Conservation (phyloP, 2,329 filamentous ascomycete species). For the Colletotrichum agaves region DNA sequence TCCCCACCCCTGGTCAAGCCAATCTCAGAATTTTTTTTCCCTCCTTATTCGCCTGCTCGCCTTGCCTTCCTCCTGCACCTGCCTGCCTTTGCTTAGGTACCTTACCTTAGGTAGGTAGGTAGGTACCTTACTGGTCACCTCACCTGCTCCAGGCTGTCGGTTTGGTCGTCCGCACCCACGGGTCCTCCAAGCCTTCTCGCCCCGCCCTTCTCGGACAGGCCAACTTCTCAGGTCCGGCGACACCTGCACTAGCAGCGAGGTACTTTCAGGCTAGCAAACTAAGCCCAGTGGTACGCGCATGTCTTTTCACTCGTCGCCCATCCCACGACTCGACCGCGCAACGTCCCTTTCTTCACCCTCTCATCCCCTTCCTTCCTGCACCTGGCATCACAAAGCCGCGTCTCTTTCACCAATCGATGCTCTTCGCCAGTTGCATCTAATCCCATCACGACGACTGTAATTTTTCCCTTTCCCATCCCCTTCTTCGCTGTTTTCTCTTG, state of each 20-base stretch:
- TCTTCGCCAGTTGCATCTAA: constrained; percentile 16
- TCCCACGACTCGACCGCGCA: constrained; percentile 1
- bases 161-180: background rate
- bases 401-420: constrained; percentile 18
- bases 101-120: background rate
- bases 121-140: constrained; percentile 1
- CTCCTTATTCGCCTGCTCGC: no score
- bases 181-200: background rate
- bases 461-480: constrained; percentile 37
- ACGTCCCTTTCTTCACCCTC: constrained; percentile 27
- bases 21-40: no score
- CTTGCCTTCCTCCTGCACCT: background rate
- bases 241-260: background rate
- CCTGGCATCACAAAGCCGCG: constrained; percentile 21
- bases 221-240: background rate
- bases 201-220: background rate
- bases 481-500: background rate
- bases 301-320: background rate
- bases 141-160: constrained; percentile 5
- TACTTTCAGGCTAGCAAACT: background rate
- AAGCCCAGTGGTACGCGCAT: background rate
- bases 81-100: background rate
- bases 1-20: background rate
- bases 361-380: constrained; percentile 28
- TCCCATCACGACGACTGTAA: constrained; percentile 22